Evolutionary conservation across 352 stramenopile species (phyloP), one percentile per base, ranked within the genome.

Genomic region (Pythium sp.): DNA sequence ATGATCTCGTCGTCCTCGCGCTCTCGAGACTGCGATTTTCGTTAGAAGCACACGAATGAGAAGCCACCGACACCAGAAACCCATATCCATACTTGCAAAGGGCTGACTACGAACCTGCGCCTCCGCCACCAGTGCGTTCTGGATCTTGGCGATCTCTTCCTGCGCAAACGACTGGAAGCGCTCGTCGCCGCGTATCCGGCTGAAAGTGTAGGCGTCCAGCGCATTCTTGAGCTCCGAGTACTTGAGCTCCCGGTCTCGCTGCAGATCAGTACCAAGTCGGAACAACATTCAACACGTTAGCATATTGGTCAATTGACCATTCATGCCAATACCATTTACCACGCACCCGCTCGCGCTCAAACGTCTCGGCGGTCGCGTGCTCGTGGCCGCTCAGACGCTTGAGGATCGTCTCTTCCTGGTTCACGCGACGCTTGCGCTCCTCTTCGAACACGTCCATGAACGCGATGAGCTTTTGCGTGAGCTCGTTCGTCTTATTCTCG

Each of bases 1-100:
- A 98, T 91, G 72, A 98, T 98, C 69, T 98, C 86, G 72, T 98
- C 90, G 81, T 99, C 95, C 70, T 97, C 88, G 32, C 82, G 73
- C 65, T 97, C 80, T 26, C 94, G 86, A 34, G 97, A 88, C 74
- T 89, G 58, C 9, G 12, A 2, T 15, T 43, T 14, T 43, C 11
- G 11, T 43, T 43, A 0, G 11, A 30, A 5, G 1, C n/a, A 36
- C n/a, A n/a, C 1, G 60, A 5, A 41, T 54, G n/a, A 32, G 30
- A 32, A 32, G 30, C 30, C 30, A 32, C 30, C 30, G 5, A 38
- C 14, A 59, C 30, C 30, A 32, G 30, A 32, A 32, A 32, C 30
- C 30, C 30, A 32, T 32, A 32, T 32, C 30, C 30, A 32, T 5
- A 32, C 30, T 32, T 32, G 30, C 30, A 32, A 32, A 32, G 6